Percentiles rank a stretch among this genome's conserved stretches.
phyloP scores from a whole-genome alignment of 2,329 filamentous ascomycete genomes.

The Fusarium secorum region DNA sequence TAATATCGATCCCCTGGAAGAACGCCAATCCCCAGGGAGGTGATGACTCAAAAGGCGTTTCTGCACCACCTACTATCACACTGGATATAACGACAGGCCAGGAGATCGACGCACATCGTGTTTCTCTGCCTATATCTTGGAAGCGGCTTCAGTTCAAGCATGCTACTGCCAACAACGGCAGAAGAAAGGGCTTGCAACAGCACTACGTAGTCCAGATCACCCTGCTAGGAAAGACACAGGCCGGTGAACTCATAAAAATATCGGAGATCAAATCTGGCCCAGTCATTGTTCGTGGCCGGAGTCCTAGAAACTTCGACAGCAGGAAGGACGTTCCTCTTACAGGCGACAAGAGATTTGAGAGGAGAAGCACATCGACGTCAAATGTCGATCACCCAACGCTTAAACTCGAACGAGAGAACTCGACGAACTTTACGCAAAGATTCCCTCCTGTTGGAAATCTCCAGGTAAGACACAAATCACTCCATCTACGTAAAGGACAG shows the following conservation, averaged over 20 bases:
- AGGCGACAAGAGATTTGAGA: constrained; percentile 57
- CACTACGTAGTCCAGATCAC: constrained; percentile 91
- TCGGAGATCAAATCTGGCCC: constrained; percentile 89
- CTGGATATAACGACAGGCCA: constrained; percentile 65
- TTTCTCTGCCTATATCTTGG: constrained; percentile 88
- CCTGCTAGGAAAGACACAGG: constrained; percentile 77
- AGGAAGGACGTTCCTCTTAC: constrained; percentile 84
- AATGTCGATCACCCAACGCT: constrained; percentile 42
- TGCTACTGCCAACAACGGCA: constrained; percentile 94
- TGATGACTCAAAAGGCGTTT: constrained; percentile 59
- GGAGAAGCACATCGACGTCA: constrained; percentile 52
- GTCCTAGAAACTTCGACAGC: constrained; percentile 92
- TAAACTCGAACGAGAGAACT: constrained; percentile 47
- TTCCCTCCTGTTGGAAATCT: constrained; percentile 47
- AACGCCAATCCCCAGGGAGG: constrained; percentile 67
- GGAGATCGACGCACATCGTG: constrained; percentile 79
- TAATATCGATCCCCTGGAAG: constrained; percentile 97
- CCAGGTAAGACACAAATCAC: constrained; percentile 43
- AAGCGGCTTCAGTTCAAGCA: constrained; percentile 95
- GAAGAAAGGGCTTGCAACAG: constrained; percentile 92
- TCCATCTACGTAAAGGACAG: neutral
- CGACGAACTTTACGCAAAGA: constrained; percentile 42
- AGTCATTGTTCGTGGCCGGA: constrained; percentile 93
- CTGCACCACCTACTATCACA: constrained; percentile 62
- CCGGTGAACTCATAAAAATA: constrained; percentile 73